phyloP scores from a whole-genome alignment of 352 stramenopile genomes.

The Pythium dissimile region DNA sequence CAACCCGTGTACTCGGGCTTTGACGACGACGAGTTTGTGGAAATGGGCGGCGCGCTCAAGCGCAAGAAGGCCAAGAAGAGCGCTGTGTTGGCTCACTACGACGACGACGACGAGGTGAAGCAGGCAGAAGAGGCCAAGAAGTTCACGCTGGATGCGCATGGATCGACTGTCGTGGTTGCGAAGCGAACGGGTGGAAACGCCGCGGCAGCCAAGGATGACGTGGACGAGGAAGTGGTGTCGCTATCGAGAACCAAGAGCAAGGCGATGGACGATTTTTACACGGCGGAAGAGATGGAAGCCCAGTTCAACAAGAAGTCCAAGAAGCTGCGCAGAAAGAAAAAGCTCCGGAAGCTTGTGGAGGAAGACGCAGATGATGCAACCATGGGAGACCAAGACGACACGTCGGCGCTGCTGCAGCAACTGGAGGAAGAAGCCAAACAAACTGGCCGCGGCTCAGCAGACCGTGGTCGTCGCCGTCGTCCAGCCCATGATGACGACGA shows the following conservation, averaged over 20 bases:
- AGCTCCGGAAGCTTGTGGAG: constrained; percentile 39
- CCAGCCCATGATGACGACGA: constrained; percentile 27
- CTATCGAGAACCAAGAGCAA: constrained; percentile 51
- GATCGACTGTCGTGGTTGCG: constrained; percentile 7
- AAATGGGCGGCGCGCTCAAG: constrained; percentile 41
- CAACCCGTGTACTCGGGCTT: constrained; percentile 92
- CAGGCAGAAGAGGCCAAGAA: constrained; percentile 36
- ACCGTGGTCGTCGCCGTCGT: constrained; percentile 59
- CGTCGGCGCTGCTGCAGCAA: constrained; percentile 45
- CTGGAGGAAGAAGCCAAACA: constrained; percentile 57
- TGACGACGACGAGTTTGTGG: constrained; percentile 97
- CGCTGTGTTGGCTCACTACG: constrained; percentile 85
- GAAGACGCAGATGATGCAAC: constrained; percentile 25
- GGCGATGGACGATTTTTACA: constrained; percentile 76
- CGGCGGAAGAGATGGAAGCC: constrained; percentile 75
- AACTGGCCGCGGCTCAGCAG: constrained; percentile 20
- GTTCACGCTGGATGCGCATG: constrained; percentile 53
- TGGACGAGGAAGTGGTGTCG: constrained; percentile 50
- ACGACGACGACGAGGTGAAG: constrained; percentile 72
- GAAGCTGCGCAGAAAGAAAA: constrained; percentile 75
- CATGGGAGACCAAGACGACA: constrained; percentile 14
- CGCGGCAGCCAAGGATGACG: constrained; percentile 25
- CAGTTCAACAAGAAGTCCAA: constrained; percentile 83
- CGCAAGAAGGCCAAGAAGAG: constrained; percentile 32
- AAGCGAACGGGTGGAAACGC: no score